A percentile compares a stretch with the other conserved stretches of the same genome.
phyloP scores from a whole-genome alignment of 2,329 filamentous ascomycete species.

The Arthrobotrys iridis region DNA sequence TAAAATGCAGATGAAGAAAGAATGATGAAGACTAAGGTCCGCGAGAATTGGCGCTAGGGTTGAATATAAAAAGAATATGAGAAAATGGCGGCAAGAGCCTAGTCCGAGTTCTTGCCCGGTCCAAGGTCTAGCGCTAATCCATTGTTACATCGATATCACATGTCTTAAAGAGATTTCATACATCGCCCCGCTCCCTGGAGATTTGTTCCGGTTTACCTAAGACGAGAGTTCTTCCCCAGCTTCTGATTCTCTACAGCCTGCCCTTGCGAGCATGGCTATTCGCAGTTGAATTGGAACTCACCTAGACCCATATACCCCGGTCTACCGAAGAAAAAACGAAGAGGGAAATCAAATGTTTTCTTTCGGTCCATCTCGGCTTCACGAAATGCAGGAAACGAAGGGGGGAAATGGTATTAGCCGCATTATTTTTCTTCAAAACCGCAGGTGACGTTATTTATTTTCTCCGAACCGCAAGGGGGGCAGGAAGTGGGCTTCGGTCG shows the following conservation, averaged over 20 bases:
- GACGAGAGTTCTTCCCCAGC: constrained; percentile 2
- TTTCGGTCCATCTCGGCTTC: constrained; percentile 38
- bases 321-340: too few species aligned
- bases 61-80: background rate
- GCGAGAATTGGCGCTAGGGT: background rate
- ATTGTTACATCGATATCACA: constrained; percentile 40
- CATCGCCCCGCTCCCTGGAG: background rate
- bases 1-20: background rate
- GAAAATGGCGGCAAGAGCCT: background rate
- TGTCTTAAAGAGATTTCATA: constrained; percentile 21
- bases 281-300: background rate
- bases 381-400: background rate
- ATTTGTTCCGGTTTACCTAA: constrained; percentile 1
- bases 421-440: background rate
- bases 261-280: background rate
- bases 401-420: too few species aligned
- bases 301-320: background rate
- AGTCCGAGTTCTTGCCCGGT: background rate
- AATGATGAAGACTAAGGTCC: background rate
- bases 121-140: background rate
- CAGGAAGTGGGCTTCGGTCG: background rate
- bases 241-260: constrained; percentile 15
- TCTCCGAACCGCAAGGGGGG: constrained; percentile 7
- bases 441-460: constrained; percentile 20
- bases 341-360: constrained; percentile 34